These are phyloP conservation scores for Thielaviopsis punctulata DNA, from an alignment of 2,329 filamentous ascomycete species.

Conservation along the genomic window DNA sequence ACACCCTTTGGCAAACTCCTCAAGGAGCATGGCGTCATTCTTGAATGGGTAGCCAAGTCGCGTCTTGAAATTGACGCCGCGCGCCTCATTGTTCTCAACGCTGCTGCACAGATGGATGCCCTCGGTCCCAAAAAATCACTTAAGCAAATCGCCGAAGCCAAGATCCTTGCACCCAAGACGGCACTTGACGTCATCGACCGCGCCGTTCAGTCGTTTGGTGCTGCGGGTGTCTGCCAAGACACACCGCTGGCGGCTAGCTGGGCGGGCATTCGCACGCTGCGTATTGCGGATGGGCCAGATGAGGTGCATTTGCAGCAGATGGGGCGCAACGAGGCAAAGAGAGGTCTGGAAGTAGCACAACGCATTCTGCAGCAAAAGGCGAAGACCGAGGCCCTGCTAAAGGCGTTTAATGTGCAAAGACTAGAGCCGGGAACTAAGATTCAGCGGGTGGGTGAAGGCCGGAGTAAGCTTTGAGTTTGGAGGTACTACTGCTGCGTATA, in stretches of 20 bases:
- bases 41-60: conserved; percentile 85
- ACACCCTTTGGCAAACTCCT: conserved; percentile 81
- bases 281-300: conserved; percentile 84
- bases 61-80: conserved; percentile 89
- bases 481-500: too few species aligned
- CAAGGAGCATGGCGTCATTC: conserved; percentile 77
- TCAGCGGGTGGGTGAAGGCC: conserved; percentile 29
- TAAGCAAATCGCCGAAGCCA: conserved; percentile 88
- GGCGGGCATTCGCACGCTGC: conserved; percentile 62
- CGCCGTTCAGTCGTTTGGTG: conserved; percentile 83
- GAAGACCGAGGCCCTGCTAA: conserved; percentile 48
- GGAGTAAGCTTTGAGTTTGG: conserved; percentile 12
- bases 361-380: conserved; percentile 47
- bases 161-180: conserved; percentile 73
- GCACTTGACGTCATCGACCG: conserved; percentile 81
- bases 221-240: conserved; percentile 81
- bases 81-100: conserved; percentile 79
- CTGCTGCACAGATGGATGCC: conserved; percentile 85
- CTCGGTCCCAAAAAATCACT: conserved; percentile 76
- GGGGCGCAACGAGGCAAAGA: conserved; percentile 64
- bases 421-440: conserved; percentile 36
- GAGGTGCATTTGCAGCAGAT: conserved; percentile 82
- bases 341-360: conserved; percentile 40
- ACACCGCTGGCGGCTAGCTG: conserved; percentile 79
- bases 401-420: conserved; percentile 32